phyloP scores from a whole-genome alignment of 2,329 filamentous ascomycete genomes.

The Podosphaera fusca region DNA sequence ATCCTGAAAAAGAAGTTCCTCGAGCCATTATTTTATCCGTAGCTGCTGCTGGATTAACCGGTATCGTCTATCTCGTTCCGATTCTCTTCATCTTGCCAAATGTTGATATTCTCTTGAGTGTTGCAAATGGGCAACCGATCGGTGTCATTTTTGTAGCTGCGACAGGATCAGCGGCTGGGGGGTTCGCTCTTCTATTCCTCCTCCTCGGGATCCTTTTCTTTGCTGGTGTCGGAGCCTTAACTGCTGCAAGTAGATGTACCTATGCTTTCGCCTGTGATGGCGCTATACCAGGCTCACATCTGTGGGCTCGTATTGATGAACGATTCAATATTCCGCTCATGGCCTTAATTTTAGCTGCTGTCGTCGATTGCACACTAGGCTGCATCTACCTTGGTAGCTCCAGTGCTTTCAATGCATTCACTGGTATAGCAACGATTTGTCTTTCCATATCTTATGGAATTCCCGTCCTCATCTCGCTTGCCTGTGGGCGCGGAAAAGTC shows the following conservation, averaged over 20 bases:
- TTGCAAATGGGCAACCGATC: slow-evolving; percentile 21
- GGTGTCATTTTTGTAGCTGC: slow-evolving; percentile 26
- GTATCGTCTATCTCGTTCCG: slow-evolving; percentile 27
- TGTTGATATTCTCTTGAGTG: not conserved
- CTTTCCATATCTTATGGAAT: slow-evolving; percentile 53
- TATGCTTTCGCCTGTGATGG: slow-evolving; percentile 46
- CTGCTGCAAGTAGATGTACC: slow-evolving; percentile 34
- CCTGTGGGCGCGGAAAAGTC: slow-evolving; percentile 33
- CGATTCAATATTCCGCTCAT: slow-evolving; percentile 41
- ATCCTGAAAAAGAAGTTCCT: slow-evolving; percentile 38
- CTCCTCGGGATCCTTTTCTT: slow-evolving; percentile 27
- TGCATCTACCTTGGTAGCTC: slow-evolving; percentile 45
- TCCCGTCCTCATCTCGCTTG: slow-evolving; percentile 43
- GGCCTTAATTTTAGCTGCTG: slow-evolving; percentile 34
- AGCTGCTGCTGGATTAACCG: slow-evolving; percentile 24
- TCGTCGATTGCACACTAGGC: slow-evolving; percentile 42
- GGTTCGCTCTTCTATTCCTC: slow-evolving; percentile 24
- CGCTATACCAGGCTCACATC: slow-evolving; percentile 35
- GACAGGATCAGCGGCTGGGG: slow-evolving; percentile 25
- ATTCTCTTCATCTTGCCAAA: slow-evolving; percentile 19
- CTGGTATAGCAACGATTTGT: slow-evolving; percentile 47
- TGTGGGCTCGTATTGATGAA: slow-evolving; percentile 38
- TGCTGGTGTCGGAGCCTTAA: slow-evolving; percentile 29
- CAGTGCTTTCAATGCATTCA: slow-evolving; percentile 48
- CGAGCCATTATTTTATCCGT: slow-evolving; percentile 24